Evolutionary conservation across 1,284 basidiomycete species (phyloP).

Genomic region (Malassezia vespertilionis): DNA sequence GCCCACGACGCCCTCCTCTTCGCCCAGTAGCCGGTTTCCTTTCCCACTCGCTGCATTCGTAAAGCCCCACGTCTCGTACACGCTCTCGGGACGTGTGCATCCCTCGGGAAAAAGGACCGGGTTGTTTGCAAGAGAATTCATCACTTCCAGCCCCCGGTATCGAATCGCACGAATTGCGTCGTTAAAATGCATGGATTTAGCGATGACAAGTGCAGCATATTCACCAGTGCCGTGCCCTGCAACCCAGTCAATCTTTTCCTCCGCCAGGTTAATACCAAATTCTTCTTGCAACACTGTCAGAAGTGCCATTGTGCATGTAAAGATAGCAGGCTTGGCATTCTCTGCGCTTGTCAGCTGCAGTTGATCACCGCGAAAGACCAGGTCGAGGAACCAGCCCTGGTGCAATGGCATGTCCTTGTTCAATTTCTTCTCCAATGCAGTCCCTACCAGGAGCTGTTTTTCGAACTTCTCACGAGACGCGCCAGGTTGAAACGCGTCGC

Average conservation of each 20-base stretch:
- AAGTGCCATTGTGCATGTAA: slow-evolving; percentile 39
- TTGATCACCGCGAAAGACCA: slow-evolving; percentile 42
- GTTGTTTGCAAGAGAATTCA: slow-evolving; percentile 26
- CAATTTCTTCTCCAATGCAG: slow-evolving; percentile 19
- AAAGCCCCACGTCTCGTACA: slow-evolving; percentile 47
- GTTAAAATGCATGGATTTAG: slow-evolving; percentile 23
- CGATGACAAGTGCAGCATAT: slow-evolving; percentile 38
- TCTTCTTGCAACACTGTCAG: slow-evolving; percentile 38
- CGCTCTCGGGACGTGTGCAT: slow-evolving; percentile 32
- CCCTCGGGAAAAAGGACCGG: slow-evolving; percentile 39
- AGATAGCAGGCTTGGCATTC: slow-evolving; percentile 41
- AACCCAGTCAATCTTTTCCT: slow-evolving; percentile 32
- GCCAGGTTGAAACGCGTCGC: slow-evolving; percentile 17
- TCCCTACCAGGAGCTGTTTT: slow-evolving; percentile 28
- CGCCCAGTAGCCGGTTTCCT: not conserved
- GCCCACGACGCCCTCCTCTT: not conserved
- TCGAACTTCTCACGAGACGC: slow-evolving; percentile 27
- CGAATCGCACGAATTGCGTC: slow-evolving; percentile 38
- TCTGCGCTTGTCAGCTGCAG: slow-evolving; percentile 40
- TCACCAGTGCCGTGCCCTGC: slow-evolving; percentile 42
- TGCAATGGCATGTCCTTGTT: too few species aligned
- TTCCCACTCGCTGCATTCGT: slow-evolving; percentile 39
- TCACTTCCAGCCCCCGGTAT: slow-evolving; percentile 34
- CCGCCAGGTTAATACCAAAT: slow-evolving; percentile 35
- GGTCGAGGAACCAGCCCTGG: slow-evolving; percentile 32